Evolutionary conservation across 1,284 basidiomycete species (phyloP).

Genomic region (Anthracocystis setariae): DNA sequence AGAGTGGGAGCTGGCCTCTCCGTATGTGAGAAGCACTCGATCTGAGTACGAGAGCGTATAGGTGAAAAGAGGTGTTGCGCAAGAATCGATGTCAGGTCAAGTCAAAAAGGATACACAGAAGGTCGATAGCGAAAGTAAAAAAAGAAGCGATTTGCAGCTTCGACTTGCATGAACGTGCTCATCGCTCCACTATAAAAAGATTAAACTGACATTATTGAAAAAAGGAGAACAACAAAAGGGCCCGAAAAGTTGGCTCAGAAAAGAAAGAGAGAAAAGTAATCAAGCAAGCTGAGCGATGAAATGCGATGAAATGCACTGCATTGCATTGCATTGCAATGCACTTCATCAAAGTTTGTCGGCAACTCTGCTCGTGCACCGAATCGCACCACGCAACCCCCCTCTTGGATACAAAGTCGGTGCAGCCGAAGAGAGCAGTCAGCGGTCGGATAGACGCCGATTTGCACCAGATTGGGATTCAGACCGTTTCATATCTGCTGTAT

Average conservation of each 20-base stretch:
- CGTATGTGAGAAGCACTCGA: neutral
- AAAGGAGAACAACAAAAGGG: neutral
- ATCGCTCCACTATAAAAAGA: neutral
- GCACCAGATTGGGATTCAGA: no score
- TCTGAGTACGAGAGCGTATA: neutral
- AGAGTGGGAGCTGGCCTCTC: neutral
- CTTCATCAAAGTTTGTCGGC: no score
- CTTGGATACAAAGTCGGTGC: neutral
- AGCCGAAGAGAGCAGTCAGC: neutral
- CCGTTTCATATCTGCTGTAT: no score
- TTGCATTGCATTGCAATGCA: no score
- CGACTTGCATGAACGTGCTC: no score
- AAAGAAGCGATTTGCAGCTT: no score
- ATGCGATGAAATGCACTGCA: no score
- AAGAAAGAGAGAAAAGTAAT: neutral
- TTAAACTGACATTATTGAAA: neutral
- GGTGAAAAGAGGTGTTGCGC: neutral
- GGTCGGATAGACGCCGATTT: no score
- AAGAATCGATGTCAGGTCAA: neutral
- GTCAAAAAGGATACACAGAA: neutral
- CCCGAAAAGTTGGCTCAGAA: neutral
- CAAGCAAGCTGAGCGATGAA: no score
- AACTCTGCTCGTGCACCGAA: constrained; percentile 1
- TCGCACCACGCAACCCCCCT: neutral
- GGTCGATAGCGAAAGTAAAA: neutral